Percentiles rank a stretch among this genome's conserved stretches.
phyloP scores from a whole-genome alignment of 257 asterid genomes.

The Solanum sejunctum region DNA sequence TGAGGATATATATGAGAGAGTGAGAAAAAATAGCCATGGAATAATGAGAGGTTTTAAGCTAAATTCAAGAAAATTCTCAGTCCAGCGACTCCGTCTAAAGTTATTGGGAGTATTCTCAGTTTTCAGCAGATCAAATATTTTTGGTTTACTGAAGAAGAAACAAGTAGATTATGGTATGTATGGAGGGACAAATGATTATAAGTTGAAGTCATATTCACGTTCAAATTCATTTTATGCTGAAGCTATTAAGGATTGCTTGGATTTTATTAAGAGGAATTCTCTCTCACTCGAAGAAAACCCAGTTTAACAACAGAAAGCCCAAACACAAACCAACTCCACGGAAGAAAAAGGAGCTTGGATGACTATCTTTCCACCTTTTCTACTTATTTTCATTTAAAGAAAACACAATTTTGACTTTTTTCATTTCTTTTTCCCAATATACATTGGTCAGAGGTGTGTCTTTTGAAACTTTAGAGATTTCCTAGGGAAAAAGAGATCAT shows the following conservation, averaged over 20 bases:
- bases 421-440: too few species aligned
- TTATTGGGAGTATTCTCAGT: conserved; percentile 3
- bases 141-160: not conserved
- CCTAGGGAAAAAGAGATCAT: not conserved
- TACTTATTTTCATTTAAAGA: not conserved
- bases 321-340: too few species aligned
- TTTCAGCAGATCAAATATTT: not conserved
- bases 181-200: not conserved
- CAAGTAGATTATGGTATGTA: not conserved
- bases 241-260: conserved; percentile 49
- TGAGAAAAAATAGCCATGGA: conserved; percentile 4
- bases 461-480: not conserved
- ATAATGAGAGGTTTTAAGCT: conserved; percentile 22
- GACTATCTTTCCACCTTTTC: not conserved
- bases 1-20: not conserved
- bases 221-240: conserved; percentile 47
- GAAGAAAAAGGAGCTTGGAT: not conserved
- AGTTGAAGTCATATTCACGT: conserved; percentile 12
- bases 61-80: conserved; percentile 21
- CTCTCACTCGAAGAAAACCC: conserved; percentile 33
- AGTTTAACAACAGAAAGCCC: too few species aligned
- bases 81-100: conserved; percentile 8
- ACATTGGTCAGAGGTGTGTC: not conserved
- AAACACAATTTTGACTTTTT: too few species aligned
- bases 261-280: conserved; percentile 44